A percentile compares a stretch with the other conserved stretches of the same genome.
Conservation (phyloP, 1,139 yeast species). For the Pichia sp. region DNA sequence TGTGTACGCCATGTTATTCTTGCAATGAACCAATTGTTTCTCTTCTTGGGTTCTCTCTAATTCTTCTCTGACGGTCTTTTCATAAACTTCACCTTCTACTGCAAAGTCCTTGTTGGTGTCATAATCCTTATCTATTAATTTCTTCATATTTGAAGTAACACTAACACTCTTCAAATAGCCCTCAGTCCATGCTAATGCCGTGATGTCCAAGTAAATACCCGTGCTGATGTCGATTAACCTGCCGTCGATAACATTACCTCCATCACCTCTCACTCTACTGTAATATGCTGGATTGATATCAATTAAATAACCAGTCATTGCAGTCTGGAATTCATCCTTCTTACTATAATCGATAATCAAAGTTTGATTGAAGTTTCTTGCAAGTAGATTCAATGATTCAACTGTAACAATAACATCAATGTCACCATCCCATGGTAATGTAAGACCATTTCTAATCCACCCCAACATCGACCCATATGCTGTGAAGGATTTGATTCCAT, state of each 20-base stretch:
- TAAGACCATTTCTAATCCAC: conserved; percentile 55
- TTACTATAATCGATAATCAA: conserved; percentile 36
- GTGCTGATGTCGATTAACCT: conserved; percentile 48
- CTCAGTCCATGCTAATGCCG: conserved; percentile 36
- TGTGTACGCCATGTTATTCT: conserved; percentile 44
- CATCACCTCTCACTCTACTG: conserved; percentile 32
- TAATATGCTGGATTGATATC: conserved; percentile 41
- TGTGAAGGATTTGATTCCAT: conserved; percentile 45
- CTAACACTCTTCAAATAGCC: conserved; percentile 24
- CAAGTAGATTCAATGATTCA: conserved; percentile 34
- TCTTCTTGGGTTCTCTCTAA: conserved; percentile 21
- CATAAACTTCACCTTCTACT: conserved; percentile 10
- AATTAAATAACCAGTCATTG: conserved; percentile 39
- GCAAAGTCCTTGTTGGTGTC: conserved; percentile 22
- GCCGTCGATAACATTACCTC: conserved; percentile 51
- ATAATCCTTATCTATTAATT: conserved; percentile 35
- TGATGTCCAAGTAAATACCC: conserved; percentile 55
- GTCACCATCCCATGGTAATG: conserved; percentile 59
- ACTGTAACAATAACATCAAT: conserved; percentile 50
- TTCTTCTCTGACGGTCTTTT: conserved; percentile 3
- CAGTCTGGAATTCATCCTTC: conserved; percentile 27
- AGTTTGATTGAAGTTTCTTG: conserved; percentile 39
- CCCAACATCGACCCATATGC: conserved; percentile 56
- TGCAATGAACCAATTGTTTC: conserved; percentile 38
- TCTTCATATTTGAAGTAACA: conserved; percentile 17